Percentiles rank a stretch among this genome's conserved stretches.
Conservation (phyloP, 2,329 filamentous ascomycete genomes). For the Coniosporium uncinatum region DNA sequence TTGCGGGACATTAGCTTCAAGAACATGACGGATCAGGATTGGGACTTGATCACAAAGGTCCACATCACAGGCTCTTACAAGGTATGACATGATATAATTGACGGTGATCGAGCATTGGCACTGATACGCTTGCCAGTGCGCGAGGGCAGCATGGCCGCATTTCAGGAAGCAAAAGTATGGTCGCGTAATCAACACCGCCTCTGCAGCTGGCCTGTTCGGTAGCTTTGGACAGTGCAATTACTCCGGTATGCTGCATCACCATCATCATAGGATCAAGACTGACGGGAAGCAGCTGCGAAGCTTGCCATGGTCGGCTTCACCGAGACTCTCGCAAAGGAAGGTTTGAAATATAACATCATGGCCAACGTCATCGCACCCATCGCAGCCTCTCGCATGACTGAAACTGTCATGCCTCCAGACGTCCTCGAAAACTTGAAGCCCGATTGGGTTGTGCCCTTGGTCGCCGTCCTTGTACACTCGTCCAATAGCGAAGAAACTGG, state of each 20-base stretch:
- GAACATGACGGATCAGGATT: slow-evolving; percentile 97
- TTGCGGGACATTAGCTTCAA: slow-evolving; percentile 95
- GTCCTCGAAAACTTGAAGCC: slow-evolving; percentile 75
- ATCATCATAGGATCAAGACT: slow-evolving; percentile 12
- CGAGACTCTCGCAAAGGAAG: slow-evolving; percentile 91
- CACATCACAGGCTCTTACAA: slow-evolving; percentile 95
- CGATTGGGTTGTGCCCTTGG: slow-evolving; percentile 86
- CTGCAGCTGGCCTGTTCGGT: slow-evolving; percentile 92
- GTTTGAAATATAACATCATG: slow-evolving; percentile 89
- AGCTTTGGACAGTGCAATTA: slow-evolving; percentile 97
- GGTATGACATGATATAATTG: slow-evolving; percentile 20
- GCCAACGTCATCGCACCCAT: slow-evolving; percentile 88
- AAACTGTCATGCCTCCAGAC: slow-evolving; percentile 85
- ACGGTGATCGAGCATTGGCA: background rate
- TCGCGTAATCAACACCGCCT: slow-evolving; percentile 93
- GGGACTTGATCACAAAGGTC: slow-evolving; percentile 91
- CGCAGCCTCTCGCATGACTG: slow-evolving; percentile 85
- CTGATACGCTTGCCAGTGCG: slow-evolving; percentile 45
- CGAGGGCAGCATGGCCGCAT: slow-evolving; percentile 91
- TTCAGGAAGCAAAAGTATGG: slow-evolving; percentile 99
- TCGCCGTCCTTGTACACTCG: slow-evolving; percentile 76
- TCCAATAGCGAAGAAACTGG: slow-evolving; percentile 78
- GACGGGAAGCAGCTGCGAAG: slow-evolving; percentile 62
- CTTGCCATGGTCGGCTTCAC: slow-evolving; percentile 88
- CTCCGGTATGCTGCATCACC: slow-evolving; percentile 49